Conservation (phyloP, 1,284 basidiomycete genomes). For the Coniferiporia sulphurascens region DNA sequence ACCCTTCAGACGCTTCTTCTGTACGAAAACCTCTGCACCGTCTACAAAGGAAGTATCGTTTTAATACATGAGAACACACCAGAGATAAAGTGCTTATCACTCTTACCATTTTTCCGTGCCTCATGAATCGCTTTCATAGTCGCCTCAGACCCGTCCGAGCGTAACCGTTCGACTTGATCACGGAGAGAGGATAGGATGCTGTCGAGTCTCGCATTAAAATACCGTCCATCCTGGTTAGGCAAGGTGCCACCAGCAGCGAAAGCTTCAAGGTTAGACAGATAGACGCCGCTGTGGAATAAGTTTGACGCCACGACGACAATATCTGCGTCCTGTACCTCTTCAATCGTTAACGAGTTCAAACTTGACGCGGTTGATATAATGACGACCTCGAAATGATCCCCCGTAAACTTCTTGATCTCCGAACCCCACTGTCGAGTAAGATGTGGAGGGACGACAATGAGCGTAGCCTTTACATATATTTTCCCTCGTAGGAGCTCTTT, state of each 20-base stretch:
- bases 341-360: conserved; percentile 72
- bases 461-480: conserved; percentile 71
- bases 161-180: conserved; percentile 63
- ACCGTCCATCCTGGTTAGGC: conserved; percentile 73
- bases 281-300: conserved; percentile 74
- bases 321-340: conserved; percentile 77
- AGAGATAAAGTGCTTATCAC: neutral
- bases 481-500: conserved; percentile 56
- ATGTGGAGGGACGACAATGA: conserved; percentile 88
- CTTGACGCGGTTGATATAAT: conserved; percentile 70
- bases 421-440: conserved; percentile 87
- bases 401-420: conserved; percentile 81
- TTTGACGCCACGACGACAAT: conserved; percentile 86
- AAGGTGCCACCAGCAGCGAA: conserved; percentile 65
- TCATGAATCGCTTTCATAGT: conserved; percentile 61
- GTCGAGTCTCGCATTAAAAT: conserved; percentile 79
- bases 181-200: conserved; percentile 54
- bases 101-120: conserved; percentile 53
- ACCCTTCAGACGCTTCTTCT: conserved; percentile 69
- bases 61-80: conserved; percentile 1
- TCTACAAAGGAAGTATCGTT: conserved; percentile 27
- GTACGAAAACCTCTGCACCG: conserved; percentile 42
- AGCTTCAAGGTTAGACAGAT: conserved; percentile 70
- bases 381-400: conserved; percentile 60
- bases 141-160: conserved; percentile 53